A percentile compares a stretch with the other conserved stretches of the same genome.
Conservation (phyloP, 192 early-diverging fungal genomes). For the Dissophora ornata region DNA sequence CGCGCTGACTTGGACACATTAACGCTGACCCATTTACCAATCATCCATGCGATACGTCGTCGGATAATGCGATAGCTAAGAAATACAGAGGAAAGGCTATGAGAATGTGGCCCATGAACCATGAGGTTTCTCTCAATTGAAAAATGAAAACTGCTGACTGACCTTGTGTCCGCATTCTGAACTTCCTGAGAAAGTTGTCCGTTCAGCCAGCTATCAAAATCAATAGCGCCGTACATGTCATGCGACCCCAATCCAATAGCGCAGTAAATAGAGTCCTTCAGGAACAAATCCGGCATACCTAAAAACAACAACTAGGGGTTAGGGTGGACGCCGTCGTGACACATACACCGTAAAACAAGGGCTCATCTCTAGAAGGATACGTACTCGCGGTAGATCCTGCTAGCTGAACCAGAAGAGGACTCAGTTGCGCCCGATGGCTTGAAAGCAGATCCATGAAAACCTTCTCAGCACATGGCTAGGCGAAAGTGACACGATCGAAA, state of each 20-base stretch:
- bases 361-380: no score
- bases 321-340: no score
- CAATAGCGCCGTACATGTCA: conserved; percentile 82
- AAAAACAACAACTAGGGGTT: conserved; percentile 1
- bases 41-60: conserved; percentile 82
- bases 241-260: conserved; percentile 84
- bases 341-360: no score
- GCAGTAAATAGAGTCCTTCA: conserved; percentile 84
- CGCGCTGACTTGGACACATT: conserved; percentile 74
- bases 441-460: conserved; percentile 82
- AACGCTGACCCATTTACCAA: conserved; percentile 88
- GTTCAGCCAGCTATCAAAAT: conserved; percentile 83
- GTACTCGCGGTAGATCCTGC: conserved; percentile 68
- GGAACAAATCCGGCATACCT: conserved; percentile 59
- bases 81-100: no score
- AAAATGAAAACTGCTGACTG: background rate
- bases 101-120: no score
- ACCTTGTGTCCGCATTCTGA: conserved; percentile 63
- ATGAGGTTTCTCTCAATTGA: no score
- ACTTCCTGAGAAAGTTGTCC: conserved; percentile 70
- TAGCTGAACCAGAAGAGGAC: conserved; percentile 71
- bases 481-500: background rate
- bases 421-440: conserved; percentile 68
- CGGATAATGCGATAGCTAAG: conserved; percentile 63
- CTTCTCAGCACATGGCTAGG: conserved; percentile 83